Conservation (phyloP, 2,329 filamentous ascomycete genomes). For the Pseudocercospora cruenta region DNA sequence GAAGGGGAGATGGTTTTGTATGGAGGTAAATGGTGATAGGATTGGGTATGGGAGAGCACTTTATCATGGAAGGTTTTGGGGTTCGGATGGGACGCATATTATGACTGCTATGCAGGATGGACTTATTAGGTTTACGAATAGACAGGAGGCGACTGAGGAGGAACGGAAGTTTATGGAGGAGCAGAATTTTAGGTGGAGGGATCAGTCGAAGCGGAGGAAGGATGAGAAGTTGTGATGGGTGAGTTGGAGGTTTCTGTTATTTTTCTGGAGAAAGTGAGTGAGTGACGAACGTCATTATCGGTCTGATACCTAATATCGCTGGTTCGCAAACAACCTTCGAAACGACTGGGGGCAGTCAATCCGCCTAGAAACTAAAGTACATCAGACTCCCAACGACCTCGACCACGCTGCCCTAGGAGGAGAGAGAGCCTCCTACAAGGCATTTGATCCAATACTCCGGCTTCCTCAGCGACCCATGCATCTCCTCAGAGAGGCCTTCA, state of each 20-base stretch:
- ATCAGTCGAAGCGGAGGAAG: constrained; percentile 9
- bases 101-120: constrained; percentile 56
- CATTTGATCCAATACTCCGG: neutral
- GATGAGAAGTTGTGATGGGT: neutral
- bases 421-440: neutral
- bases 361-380: neutral
- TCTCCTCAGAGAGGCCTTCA: neutral
- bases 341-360: neutral
- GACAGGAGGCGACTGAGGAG: constrained; percentile 6
- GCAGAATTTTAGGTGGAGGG: constrained; percentile 1
- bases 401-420: neutral
- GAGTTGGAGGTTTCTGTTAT: neutral
- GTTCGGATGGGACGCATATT: constrained; percentile 47
- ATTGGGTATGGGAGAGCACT: constrained; percentile 50
- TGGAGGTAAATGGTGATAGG: constrained; percentile 53
- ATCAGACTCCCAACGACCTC: neutral
- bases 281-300: neutral
- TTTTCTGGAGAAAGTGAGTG: neutral
- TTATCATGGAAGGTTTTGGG: constrained; percentile 54
- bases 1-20: constrained; percentile 50
- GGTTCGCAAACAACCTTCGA: neutral
- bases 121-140: constrained; percentile 42
- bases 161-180: constrained; percentile 12
- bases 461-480: neutral
- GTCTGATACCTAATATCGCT: neutral